Conservation (phyloP, 108 stramenopile genomes). For the Stephanodiscus triporus region DNA sequence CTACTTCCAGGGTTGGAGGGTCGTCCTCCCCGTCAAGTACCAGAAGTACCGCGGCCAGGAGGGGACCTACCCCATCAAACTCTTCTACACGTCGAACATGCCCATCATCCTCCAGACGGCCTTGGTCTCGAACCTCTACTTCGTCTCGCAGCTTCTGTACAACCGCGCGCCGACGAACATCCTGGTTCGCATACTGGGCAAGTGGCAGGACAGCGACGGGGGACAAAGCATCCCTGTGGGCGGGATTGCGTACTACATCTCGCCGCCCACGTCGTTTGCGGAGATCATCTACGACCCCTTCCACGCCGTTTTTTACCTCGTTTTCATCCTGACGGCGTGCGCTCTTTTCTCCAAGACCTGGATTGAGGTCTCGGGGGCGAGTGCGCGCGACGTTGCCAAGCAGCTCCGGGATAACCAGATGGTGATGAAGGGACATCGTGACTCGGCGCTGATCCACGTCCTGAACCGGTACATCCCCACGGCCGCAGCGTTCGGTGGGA, state of each 20-base stretch:
- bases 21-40: slow-evolving; percentile 98
- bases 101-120: slow-evolving; percentile 99
- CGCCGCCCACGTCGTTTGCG: slow-evolving; percentile 90
- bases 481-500: slow-evolving; percentile 99
- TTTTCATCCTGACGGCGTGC: slow-evolving; percentile 97
- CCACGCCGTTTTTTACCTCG: slow-evolving; percentile 97
- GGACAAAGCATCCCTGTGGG: slow-evolving; percentile 96
- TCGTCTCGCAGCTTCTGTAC: slow-evolving; percentile 97
- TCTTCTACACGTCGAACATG: slow-evolving; percentile 99
- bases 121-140: slow-evolving; percentile 98
- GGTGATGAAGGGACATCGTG: slow-evolving; percentile 99
- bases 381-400: slow-evolving; percentile 98
- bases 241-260: slow-evolving; percentile 99
- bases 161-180: slow-evolving; percentile 96
- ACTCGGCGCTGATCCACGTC: slow-evolving; percentile 94
- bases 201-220: slow-evolving; percentile 97
- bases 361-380: slow-evolving; percentile 98
- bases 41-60: slow-evolving; percentile 97
- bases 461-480: slow-evolving; percentile 99
- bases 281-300: slow-evolving; percentile 98
- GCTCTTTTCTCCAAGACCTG: slow-evolving; percentile 99
- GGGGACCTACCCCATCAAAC: slow-evolving; percentile 96
- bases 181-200: slow-evolving; percentile 96
- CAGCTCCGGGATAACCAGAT: slow-evolving; percentile 98
- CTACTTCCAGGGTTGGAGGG: slow-evolving; percentile 99